Conservation (phyloP, 2,329 filamentous ascomycete species). For the Penicillium sp. region DNA sequence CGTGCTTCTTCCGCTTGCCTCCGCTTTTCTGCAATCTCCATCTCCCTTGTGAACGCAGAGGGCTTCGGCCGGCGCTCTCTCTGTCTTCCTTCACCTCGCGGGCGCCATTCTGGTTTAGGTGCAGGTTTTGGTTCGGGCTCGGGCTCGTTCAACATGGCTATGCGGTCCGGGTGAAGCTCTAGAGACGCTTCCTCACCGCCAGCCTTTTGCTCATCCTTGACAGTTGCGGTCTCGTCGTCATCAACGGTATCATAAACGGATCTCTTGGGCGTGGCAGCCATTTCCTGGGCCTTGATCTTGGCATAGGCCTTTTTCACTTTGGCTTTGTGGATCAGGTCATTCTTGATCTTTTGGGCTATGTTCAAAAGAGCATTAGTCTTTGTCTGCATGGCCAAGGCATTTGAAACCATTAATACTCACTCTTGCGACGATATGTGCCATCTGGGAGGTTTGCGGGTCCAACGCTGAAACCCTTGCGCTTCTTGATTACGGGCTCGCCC, state of each 20-base stretch:
- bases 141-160: constrained; percentile 57
- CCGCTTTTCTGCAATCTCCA: constrained; percentile 64
- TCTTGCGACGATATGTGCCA: constrained; percentile 81
- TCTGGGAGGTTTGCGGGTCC: constrained; percentile 90
- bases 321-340: constrained; percentile 82
- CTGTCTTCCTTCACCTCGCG: constrained; percentile 26
- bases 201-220: constrained; percentile 19
- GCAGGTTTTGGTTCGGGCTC: constrained; percentile 23
- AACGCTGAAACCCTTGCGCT: constrained; percentile 74
- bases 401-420: constrained; percentile 35
- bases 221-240: constrained; percentile 28
- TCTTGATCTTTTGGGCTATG: constrained; percentile 82
- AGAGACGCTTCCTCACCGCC: constrained; percentile 37
- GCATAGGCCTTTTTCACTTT: constrained; percentile 91
- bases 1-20: constrained; percentile 62
- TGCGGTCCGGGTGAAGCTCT: constrained; percentile 61
- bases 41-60: constrained; percentile 63
- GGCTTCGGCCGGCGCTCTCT: constrained; percentile 42
- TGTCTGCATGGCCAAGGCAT: neutral
- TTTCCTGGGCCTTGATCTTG: constrained; percentile 71
- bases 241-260: constrained; percentile 34
- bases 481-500: constrained; percentile 44
- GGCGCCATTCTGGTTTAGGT: constrained; percentile 21
- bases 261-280: constrained; percentile 35
- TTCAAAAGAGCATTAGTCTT: constrained; percentile 4